Percentiles rank a stretch among this genome's conserved stretches.
Conservation (phyloP, 164 flowering plant genomes). For the Tinospora cordifolia region DNA sequence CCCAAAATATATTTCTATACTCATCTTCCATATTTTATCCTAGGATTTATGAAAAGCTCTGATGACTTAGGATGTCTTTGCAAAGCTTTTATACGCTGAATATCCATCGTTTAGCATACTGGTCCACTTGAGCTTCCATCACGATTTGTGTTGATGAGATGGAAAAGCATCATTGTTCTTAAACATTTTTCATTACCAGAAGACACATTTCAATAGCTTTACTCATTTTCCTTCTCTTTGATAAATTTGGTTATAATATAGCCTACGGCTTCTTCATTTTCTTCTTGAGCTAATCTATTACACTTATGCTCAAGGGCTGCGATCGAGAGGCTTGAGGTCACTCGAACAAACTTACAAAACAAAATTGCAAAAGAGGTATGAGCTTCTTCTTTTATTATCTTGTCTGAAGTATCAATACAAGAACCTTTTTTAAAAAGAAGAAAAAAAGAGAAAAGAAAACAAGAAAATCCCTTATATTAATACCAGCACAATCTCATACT, state of each 20-base stretch:
- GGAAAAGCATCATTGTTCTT: not conserved
- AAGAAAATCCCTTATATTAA: not conserved
- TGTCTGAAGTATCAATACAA: not conserved
- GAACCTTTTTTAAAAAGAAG: not conserved
- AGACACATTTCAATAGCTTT: not conserved
- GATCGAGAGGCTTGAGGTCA: constrained; percentile 56
- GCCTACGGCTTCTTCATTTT: not conserved
- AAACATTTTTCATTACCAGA: not conserved
- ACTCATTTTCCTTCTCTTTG: not conserved
- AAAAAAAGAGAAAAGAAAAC: too few relatives aligned
- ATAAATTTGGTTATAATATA: not conserved
- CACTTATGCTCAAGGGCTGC: constrained; percentile 36
- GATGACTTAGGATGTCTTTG: not conserved
- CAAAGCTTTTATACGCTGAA: not conserved
- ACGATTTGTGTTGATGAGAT: not conserved
- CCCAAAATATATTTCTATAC: not conserved
- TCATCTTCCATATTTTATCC: not conserved
- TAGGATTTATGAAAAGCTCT: not conserved
- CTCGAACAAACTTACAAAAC: constrained; percentile 48
- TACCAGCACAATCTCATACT: constrained; percentile 4
- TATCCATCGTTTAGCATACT: not conserved
- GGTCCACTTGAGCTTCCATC: not conserved
- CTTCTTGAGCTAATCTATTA: constrained; percentile 4
- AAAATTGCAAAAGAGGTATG: constrained; percentile 66
- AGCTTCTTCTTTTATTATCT: not conserved